Percentiles rank a stretch among this genome's conserved stretches.
Evolutionary conservation across 1,139 yeast genomes (phyloP).

Genomic region (Yarrowia galli): DNA sequence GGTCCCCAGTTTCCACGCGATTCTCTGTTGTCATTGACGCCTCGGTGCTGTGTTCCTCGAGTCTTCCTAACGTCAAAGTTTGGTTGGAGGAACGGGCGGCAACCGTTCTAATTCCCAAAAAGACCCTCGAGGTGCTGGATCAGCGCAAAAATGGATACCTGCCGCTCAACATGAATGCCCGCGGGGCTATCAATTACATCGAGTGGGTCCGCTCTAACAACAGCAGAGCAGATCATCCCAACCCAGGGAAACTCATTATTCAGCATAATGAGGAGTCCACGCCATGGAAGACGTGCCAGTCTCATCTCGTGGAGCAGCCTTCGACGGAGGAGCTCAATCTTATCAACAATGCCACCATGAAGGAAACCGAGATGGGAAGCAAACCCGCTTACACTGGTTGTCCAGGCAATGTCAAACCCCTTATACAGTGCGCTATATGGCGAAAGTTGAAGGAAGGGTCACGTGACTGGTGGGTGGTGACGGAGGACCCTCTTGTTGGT

Average conservation of each 20-base stretch:
- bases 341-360: conserved; percentile 34
- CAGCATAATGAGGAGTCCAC: conserved; percentile 19
- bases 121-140: conserved; percentile 28
- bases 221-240: conserved; percentile 12
- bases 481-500: conserved; percentile 11
- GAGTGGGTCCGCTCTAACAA: conserved; percentile 13
- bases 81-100: conserved; percentile 35
- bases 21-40: conserved; percentile 19
- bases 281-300: conserved; percentile 14
- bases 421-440: conserved; percentile 29
- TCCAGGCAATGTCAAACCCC: background rate
- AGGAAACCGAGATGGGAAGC: conserved; percentile 26
- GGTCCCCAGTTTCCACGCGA: conserved; percentile 12
- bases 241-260: conserved; percentile 20
- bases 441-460: conserved; percentile 15
- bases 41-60: conserved; percentile 6
- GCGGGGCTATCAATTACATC: conserved; percentile 9
- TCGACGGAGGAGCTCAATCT: conserved; percentile 15
- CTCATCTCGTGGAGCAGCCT: conserved; percentile 8
- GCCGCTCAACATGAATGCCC: conserved; percentile 33
- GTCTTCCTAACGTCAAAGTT: conserved; percentile 5
- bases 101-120: conserved; percentile 18
- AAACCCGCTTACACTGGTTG: background rate
- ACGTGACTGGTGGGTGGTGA: conserved; percentile 24
- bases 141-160: conserved; percentile 17